Base-by-base conservation (phyloP, 768 basidiomycete genomes). In the Fomitopsis pulvina region DNA sequence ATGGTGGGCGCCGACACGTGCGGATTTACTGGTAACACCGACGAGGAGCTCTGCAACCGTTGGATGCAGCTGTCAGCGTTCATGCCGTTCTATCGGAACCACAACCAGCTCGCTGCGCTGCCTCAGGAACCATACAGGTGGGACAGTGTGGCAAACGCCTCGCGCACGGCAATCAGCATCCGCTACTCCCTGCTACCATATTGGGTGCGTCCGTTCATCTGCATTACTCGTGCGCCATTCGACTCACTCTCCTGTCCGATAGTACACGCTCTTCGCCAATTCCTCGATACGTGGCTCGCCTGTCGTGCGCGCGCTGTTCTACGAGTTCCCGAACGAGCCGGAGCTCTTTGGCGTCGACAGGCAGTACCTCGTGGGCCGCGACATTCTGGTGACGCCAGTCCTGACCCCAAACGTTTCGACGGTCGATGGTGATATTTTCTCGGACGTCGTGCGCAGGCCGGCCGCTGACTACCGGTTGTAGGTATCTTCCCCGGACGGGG, bases 41-140 rank as follows among this genome's bases (percentile, higher is more conserved):
- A 87, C 56, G 88, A 91, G 63, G 87, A 90, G 62, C 73, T 92
- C 9, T 87, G 86, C 66, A 83, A 81, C 53, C 77, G 89, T 16
- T 92, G 89, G 89, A 89, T 87, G 87, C 81, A 85, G 62, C 74
- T 90, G n/a, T 74, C 84, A 2, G 88, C 87, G 1, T 91, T 91
- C 63, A 76, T 76, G 24, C 88, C 88, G 4, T 92, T 92, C 72
- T 89, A 80, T 64, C 72, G 88, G 45, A 92, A 91, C 63, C 89
- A 91, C 63, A 87, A 87, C 53, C 65, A 72, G 27, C 70, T 69
- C 47, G 79, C 78, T 21, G 83, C 85, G 4, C 70, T 87, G 25
- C 67, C 80, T n/a, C 89, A 90, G 62, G 87, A 90, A 59, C 86
- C 87, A 2, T 91, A 84, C 57, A 71, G 79, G 37, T 92, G 89